Conservation (phyloP, 305 asterid genomes). For the Fraxinus angustifolia region DNA sequence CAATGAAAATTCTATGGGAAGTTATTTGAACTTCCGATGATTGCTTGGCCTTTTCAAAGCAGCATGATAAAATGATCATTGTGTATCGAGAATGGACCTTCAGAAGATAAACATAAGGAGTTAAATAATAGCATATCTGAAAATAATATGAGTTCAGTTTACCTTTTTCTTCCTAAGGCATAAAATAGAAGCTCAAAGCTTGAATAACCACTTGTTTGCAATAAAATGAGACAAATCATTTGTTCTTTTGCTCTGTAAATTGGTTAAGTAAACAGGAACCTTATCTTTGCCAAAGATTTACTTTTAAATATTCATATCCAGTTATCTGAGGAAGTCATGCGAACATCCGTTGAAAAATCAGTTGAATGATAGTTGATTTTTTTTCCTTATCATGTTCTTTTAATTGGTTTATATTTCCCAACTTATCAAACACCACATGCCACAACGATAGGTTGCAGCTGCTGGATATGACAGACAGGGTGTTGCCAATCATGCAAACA, state of each 20-base stretch:
- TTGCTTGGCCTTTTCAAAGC: neutral
- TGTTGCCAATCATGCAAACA: conserved; percentile 95
- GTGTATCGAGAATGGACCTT: neutral
- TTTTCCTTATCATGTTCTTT: conserved; percentile 1
- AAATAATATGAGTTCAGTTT: conserved; percentile 7
- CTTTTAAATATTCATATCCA: neutral
- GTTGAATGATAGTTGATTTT: neutral
- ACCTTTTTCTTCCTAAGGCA: neutral
- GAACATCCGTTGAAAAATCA: neutral
- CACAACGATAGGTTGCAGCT: conserved; percentile 68
- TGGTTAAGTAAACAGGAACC: conserved; percentile 1
- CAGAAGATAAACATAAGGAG: conserved; percentile 5
- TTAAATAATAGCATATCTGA: neutral
- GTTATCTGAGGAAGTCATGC: neutral
- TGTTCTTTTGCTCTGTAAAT: conserved; percentile 3
- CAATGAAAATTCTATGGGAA: conserved; percentile 1
- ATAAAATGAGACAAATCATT: neutral
- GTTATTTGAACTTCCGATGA: neutral
- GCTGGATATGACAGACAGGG: conserved; percentile 95
- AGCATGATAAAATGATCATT: neutral
- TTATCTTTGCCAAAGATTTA: conserved; percentile 5
- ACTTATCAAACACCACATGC: conserved; percentile 22
- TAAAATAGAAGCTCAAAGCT: neutral
- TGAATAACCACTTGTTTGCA: conserved; percentile 3
- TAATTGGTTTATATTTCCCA: neutral